Evolutionary conservation across 164 flowering plant genomes (phyloP).

Genomic region (Piper longum): DNA sequence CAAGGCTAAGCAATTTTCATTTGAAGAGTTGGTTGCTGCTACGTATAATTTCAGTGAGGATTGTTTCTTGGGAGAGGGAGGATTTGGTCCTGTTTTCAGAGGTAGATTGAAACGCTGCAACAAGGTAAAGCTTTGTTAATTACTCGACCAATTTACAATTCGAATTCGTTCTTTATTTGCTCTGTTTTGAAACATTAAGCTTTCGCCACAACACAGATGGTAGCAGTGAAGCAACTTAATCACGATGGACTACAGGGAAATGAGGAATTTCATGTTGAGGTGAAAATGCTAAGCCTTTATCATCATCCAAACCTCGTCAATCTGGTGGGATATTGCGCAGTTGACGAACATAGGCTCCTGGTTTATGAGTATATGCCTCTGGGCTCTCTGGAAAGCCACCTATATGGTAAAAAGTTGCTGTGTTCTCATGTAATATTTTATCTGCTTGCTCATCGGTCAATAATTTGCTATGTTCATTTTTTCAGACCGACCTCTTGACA

Average conservation of each 20-base stretch:
- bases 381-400: background rate
- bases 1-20: background rate
- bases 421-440: background rate
- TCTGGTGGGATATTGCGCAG: no score
- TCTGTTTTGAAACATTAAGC: background rate
- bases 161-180: background rate
- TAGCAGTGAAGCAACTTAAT: background rate
- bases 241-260: background rate
- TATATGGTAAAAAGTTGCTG: background rate
- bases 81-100: background rate
- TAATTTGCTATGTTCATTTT: background rate
- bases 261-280: background rate
- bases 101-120: background rate
- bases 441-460: background rate
- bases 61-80: background rate
- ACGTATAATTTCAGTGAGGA: background rate
- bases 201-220: background rate
- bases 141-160: no score
- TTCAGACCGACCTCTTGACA: background rate
- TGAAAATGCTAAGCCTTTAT: background rate
- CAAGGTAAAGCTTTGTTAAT: background rate
- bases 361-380: background rate
- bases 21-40: background rate
- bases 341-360: no score
- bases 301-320: background rate